phyloP scores from a whole-genome alignment of 495 filamentous ascomycete species.

The Trichoderma asperelloides region DNA sequence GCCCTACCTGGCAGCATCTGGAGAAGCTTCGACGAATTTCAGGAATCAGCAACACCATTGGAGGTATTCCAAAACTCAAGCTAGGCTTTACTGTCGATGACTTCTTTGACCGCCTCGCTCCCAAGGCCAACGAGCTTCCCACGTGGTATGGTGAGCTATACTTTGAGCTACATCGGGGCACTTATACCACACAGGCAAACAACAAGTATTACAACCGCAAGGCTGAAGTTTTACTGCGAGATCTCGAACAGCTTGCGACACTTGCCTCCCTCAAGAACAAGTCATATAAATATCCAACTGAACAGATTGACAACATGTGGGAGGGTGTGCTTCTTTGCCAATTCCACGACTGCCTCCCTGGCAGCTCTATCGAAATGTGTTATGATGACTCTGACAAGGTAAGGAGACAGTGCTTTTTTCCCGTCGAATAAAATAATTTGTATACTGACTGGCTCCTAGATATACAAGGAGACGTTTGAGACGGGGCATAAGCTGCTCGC shows the following conservation, averaged over 20 bases:
- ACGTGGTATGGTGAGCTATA: conserved; percentile 99
- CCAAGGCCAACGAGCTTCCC: conserved; percentile 66
- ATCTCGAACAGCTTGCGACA: conserved; percentile 83
- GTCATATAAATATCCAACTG: conserved; percentile 85
- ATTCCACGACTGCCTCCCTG: conserved; percentile 94
- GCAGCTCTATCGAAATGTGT: conserved; percentile 94
- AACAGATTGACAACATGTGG: conserved; percentile 89
- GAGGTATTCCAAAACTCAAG: conserved; percentile 74
- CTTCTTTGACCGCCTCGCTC: conserved; percentile 80
- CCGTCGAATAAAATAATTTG: not conserved
- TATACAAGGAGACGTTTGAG: conserved; percentile 77
- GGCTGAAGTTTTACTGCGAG: conserved; percentile 72
- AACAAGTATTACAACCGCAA: conserved; percentile 92
- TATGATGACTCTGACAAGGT: conserved; percentile 85
- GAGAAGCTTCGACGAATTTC: conserved; percentile 94
- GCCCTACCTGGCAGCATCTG: conserved; percentile 85
- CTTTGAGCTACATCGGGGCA: conserved; percentile 92
- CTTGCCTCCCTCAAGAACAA: conserved; percentile 61
- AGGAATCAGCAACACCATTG: conserved; percentile 81
- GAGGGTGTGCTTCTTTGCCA: conserved; percentile 79
- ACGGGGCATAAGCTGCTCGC: conserved; percentile 63
- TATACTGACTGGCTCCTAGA: conserved; percentile 27
- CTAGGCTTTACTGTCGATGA: conserved; percentile 93
- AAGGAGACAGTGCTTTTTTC: conserved; percentile 11
- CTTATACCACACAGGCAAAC: conserved; percentile 94